Percentiles rank a stretch among this genome's conserved stretches.
Conservation (phyloP, 768 basidiomycete genomes). For the Suillus americanus region DNA sequence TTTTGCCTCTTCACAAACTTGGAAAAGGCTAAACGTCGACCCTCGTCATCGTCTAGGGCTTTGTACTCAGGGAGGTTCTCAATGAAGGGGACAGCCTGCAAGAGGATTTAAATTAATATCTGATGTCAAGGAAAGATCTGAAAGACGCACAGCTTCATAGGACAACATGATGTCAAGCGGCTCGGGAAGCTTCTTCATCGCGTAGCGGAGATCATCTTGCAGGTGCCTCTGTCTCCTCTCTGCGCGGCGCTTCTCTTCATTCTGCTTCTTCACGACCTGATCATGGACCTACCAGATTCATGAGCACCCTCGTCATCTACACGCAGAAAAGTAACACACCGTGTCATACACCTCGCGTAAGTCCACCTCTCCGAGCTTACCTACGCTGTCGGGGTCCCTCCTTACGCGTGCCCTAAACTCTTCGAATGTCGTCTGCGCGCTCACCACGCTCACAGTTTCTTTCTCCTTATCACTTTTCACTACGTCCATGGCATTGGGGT, state of each 20-base stretch:
- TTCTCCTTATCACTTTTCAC: constrained; percentile 25
- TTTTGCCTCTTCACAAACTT: constrained; percentile 93
- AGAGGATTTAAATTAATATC: constrained; percentile 4
- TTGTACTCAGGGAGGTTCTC: constrained; percentile 84
- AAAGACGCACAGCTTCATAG: constrained; percentile 73
- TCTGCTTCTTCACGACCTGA: constrained; percentile 68
- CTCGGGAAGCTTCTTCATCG: constrained; percentile 85
- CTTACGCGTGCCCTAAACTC: constrained; percentile 62
- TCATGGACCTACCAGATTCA: constrained; percentile 59
- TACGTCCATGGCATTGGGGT: constrained; percentile 39
- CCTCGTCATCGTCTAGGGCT: constrained; percentile 87
- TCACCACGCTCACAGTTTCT: constrained; percentile 39
- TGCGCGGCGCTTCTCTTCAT: constrained; percentile 82
- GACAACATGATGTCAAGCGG: constrained; percentile 71
- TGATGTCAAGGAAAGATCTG: background rate
- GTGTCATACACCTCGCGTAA: constrained; percentile 58
- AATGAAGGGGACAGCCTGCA: constrained; percentile 71
- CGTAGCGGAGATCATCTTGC: constrained; percentile 96
- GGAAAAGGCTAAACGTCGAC: constrained; percentile 73
- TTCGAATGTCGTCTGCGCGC: constrained; percentile 61
- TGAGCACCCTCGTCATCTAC: constrained; percentile 4
- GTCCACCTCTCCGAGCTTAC: constrained; percentile 50
- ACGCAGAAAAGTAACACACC: constrained; percentile 41
- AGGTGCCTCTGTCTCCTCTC: constrained; percentile 85
- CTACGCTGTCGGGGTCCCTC: constrained; percentile 51